A percentile compares a stretch with the other conserved stretches of the same genome.
Conservation (phyloP, 768 basidiomycete genomes). For the Boletus vermiculosoides region DNA sequence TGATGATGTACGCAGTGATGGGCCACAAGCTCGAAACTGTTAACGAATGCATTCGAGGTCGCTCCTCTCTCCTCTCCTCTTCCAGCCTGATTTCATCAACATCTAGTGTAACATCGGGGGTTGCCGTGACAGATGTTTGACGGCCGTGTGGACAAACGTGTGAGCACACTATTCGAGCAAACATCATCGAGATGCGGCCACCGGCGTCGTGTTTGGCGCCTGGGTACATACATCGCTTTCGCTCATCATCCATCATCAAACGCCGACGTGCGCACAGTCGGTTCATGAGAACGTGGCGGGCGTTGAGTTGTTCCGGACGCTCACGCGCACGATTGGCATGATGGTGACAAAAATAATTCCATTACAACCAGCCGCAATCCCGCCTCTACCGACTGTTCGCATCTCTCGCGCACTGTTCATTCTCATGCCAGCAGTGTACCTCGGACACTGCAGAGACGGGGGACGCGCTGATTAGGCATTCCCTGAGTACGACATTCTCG, state of each 20-base stretch:
- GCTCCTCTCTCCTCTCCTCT: background rate
- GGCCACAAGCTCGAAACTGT: background rate
- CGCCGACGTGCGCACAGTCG: background rate
- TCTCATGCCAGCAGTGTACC: too few species aligned
- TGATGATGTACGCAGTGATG: conserved; percentile 1
- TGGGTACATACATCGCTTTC: background rate
- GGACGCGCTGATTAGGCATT: background rate
- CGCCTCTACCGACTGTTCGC: background rate
- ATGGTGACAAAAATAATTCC: background rate
- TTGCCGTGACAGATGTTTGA: background rate
- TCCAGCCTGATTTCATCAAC: background rate
- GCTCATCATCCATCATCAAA: background rate
- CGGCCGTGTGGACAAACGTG: background rate
- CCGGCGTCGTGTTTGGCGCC: background rate
- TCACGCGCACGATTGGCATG: background rate
- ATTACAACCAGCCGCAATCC: background rate
- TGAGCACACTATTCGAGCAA: background rate
- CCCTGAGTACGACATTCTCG: background rate
- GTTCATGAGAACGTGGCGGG: background rate
- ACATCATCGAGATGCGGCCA: background rate
- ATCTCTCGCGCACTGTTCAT: background rate
- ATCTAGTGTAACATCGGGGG: background rate
- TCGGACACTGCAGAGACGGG: background rate
- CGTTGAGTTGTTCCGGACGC: background rate
- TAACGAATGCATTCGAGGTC: background rate